phyloP scores from a whole-genome alignment of 352 stramenopile genomes.

The Phytophthora constricta region DNA sequence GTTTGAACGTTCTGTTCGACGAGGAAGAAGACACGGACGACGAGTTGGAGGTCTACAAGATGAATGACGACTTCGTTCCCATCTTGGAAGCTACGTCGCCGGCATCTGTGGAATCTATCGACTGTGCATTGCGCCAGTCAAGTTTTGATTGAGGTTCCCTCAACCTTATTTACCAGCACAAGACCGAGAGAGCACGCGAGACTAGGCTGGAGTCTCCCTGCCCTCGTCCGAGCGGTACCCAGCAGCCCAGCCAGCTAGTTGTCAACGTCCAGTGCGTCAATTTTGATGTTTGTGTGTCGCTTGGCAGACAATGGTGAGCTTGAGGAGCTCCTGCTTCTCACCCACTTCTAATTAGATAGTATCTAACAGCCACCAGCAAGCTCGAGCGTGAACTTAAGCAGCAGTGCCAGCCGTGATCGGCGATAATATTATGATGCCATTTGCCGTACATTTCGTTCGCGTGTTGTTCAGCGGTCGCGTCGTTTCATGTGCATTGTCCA shows the following conservation, averaged over 20 bases:
- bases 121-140: constrained; percentile 46
- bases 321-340: constrained; percentile 15
- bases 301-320: constrained; percentile 28
- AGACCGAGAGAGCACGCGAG: constrained; percentile 11
- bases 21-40: constrained; percentile 59
- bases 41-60: constrained; percentile 34
- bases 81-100: constrained; percentile 59
- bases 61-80: constrained; percentile 57
- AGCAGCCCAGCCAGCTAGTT: constrained; percentile 10
- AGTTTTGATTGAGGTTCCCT: constrained; percentile 39
- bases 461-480: constrained; percentile 26
- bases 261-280: constrained; percentile 28
- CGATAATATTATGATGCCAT: constrained; percentile 40
- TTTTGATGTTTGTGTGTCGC: constrained; percentile 44
- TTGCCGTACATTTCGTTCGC: constrained; percentile 3
- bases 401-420: constrained; percentile 29
- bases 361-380: constrained; percentile 30
- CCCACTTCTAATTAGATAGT: constrained; percentile 36
- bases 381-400: constrained; percentile 14
- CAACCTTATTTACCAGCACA: constrained; percentile 39
- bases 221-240: constrained; percentile 23
- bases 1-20: constrained; percentile 64
- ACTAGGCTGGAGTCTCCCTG: constrained; percentile 13
- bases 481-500: constrained; percentile 17
- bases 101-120: constrained; percentile 48